These are phyloP conservation scores for Podospora tetraspora DNA, from an alignment of 495 filamentous ascomycete species.

Conservation along the genomic window DNA sequence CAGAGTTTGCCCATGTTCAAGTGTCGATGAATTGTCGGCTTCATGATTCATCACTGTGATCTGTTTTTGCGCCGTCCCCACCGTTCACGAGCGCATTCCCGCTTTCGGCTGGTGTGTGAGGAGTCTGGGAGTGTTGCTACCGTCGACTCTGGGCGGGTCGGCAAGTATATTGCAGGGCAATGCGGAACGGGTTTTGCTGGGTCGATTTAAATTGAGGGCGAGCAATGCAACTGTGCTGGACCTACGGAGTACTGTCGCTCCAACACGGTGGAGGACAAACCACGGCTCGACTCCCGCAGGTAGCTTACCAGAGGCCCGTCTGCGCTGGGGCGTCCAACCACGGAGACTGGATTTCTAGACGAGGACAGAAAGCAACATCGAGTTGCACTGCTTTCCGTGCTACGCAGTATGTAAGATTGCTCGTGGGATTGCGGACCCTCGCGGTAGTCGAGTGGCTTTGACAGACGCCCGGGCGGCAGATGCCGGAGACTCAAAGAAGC, in stretches of 20 bases:
- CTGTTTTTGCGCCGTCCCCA: neutral
- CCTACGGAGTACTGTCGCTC: no score
- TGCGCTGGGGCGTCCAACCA: neutral
- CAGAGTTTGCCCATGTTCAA: neutral
- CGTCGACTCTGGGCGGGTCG: constrained; percentile 7
- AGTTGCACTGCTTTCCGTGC: neutral
- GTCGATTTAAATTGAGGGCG: constrained; percentile 13
- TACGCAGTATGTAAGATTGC: neutral
- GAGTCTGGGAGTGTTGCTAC: constrained; percentile 5
- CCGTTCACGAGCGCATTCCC: constrained; percentile 7
- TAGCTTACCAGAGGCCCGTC: no score
- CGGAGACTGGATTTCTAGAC: neutral
- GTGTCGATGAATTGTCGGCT: neutral
- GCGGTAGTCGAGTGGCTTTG: neutral
- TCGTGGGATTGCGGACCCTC: neutral
- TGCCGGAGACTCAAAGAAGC: neutral
- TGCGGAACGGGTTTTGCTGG: constrained; percentile 10
- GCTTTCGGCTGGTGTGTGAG: constrained; percentile 2
- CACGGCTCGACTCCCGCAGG: no score
- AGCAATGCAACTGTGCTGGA: neutral
- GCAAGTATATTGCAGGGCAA: constrained; percentile 10
- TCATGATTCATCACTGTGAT: neutral
- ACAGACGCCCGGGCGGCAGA: neutral
- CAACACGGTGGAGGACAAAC: no score
- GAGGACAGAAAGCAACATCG: neutral